These are phyloP conservation scores for Malassezia pachydermatis DNA, from an alignment of 1,284 basidiomycete genomes.

Conservation along the genomic window DNA sequence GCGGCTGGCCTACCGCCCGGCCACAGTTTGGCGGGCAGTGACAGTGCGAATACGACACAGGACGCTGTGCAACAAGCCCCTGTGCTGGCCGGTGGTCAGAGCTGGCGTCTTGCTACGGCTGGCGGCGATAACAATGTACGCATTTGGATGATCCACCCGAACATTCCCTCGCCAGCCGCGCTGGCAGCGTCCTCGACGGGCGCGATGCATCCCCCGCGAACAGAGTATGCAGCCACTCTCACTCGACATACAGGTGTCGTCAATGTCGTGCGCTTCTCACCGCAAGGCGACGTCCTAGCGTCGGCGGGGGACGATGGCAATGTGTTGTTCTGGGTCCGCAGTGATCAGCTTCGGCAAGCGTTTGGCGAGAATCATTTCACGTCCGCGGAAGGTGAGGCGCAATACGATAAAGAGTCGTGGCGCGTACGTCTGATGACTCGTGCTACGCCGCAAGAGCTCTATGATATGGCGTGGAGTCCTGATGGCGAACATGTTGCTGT, in stretches of 20 bases:
- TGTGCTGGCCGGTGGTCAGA: constrained; percentile 49
- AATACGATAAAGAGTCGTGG: constrained; percentile 91
- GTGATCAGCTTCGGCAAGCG: constrained; percentile 55
- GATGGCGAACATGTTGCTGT: constrained; percentile 84
- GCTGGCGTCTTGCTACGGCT: constrained; percentile 82
- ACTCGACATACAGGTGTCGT: constrained; percentile 86
- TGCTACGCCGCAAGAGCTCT: constrained; percentile 61
- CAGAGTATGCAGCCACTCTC: constrained; percentile 90
- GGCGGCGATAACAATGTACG: constrained; percentile 90
- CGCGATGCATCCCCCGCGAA: constrained; percentile 58
- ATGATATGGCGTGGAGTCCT: constrained; percentile 94
- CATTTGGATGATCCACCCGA: constrained; percentile 47
- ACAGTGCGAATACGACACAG: constrained; percentile 5
- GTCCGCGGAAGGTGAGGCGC: constrained; percentile 62
- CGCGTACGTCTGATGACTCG: constrained; percentile 77
- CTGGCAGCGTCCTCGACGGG: constrained; percentile 55
- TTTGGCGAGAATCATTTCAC: constrained; percentile 61
- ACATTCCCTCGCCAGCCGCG: constrained; percentile 47
- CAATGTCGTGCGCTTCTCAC: constrained; percentile 91
- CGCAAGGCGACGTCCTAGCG: constrained; percentile 49
- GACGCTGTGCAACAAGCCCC: constrained; percentile 18
- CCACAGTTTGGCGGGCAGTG: constrained; percentile 25
- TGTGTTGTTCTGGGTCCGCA: constrained; percentile 87
- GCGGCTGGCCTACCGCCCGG: constrained; percentile 39
- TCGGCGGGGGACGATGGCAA: constrained; percentile 70